These are phyloP conservation scores for Pseudonectria buxi DNA, from an alignment of 2,329 filamentous ascomycete genomes.

Conservation along the genomic window DNA sequence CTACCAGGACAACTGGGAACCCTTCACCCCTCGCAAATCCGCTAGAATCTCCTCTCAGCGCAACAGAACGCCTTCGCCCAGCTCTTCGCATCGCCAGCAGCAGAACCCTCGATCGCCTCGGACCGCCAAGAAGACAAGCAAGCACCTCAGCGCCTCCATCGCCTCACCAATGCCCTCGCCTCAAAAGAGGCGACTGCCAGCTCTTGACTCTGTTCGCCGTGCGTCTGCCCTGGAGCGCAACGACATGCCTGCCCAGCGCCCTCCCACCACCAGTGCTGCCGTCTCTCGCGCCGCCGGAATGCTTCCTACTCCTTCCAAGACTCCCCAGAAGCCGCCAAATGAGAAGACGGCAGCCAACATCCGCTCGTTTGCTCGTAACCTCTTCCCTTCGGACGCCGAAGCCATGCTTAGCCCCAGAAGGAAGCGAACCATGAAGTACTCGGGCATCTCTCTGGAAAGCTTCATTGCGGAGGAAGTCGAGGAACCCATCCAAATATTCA, in stretches of 20 bases:
- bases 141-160: conserved; percentile 25
- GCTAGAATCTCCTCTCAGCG: conserved; percentile 55
- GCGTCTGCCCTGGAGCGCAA: conserved; percentile 37
- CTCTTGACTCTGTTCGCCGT: conserved; percentile 41
- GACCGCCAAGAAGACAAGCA: conserved; percentile 25
- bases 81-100: conserved; percentile 27
- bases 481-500: conserved; percentile 64
- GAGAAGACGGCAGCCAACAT: conserved; percentile 45
- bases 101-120: conserved; percentile 25
- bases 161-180: conserved; percentile 41
- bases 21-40: conserved; percentile 65
- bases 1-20: conserved; percentile 62
- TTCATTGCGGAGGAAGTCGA: conserved; percentile 52
- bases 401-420: conserved; percentile 54
- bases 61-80: conserved; percentile 51
- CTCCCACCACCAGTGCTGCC: conserved; percentile 14
- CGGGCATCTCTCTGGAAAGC: conserved; percentile 48
- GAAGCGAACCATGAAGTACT: conserved; percentile 50
- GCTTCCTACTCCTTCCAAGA: conserved; percentile 74
- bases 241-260: conserved; percentile 21
- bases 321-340: conserved; percentile 57
- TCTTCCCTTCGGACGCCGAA: conserved; percentile 56
- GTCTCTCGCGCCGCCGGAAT: conserved; percentile 41
- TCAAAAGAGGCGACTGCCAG: conserved; percentile 43
- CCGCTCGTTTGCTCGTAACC: conserved; percentile 50